Evolutionary conservation across 345 rosid genomes (phyloP).

Genomic region (Firmiana major): DNA sequence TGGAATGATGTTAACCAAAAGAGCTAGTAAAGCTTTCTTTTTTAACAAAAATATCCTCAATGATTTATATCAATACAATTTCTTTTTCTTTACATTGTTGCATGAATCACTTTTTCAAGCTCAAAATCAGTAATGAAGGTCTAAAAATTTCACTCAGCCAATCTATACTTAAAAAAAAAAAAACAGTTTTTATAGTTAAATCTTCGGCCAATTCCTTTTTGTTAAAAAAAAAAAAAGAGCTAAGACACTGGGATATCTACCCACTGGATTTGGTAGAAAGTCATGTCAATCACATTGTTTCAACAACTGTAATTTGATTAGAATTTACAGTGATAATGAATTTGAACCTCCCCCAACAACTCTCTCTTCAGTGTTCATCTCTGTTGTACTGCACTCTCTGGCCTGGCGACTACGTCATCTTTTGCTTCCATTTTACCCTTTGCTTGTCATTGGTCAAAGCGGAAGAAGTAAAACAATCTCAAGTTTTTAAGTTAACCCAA

Average conservation of each 20-base stretch:
- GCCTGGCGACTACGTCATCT: background rate
- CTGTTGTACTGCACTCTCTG: too few relatives aligned
- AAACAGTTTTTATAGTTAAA: too few relatives aligned
- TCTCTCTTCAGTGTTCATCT: background rate
- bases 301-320: background rate
- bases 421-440: background rate
- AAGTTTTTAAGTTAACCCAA: background rate
- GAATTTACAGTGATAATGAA: too few relatives aligned
- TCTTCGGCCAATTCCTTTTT: too few relatives aligned
- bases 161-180: too few relatives aligned
- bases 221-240: too few relatives aligned
- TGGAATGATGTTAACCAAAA: background rate
- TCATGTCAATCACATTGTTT: background rate
- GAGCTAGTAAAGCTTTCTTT: background rate
- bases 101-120: background rate
- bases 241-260: too few relatives aligned
- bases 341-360: background rate
- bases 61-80: background rate
- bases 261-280: slow-evolving; percentile 4
- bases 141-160: too few relatives aligned
- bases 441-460: background rate
- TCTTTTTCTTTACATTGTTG: too few relatives aligned
- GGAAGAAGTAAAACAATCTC: background rate
- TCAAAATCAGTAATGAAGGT: too few relatives aligned
- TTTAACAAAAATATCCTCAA: background rate